Percentiles rank a stretch among this genome's conserved stretches.
Evolutionary conservation across 345 rosid species (phyloP).

Genomic region (Corymbia maculata): DNA sequence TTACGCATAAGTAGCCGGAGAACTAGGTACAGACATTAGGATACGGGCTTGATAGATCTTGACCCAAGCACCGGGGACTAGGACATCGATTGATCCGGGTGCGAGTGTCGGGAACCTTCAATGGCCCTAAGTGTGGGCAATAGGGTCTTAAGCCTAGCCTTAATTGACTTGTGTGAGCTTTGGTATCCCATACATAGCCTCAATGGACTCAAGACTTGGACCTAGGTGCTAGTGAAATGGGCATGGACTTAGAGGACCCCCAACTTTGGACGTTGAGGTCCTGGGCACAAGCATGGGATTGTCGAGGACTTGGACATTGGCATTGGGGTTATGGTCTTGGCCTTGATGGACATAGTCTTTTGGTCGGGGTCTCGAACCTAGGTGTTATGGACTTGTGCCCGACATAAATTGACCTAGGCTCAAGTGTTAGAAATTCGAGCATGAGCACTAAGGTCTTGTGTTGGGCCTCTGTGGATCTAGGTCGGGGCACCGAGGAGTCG

Average conservation of each 20-base stretch:
- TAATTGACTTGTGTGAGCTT: too few relatives aligned
- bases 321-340: rapidly evolving
- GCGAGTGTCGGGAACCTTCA: too few relatives aligned
- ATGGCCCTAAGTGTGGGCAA: too few relatives aligned
- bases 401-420: neutral
- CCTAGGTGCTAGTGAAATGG: too few relatives aligned
- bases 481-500: rapidly evolving
- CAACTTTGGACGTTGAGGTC: rapidly evolving
- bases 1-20: rapidly evolving
- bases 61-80: neutral
- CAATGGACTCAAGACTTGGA: too few relatives aligned
- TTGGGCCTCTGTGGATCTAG: neutral
- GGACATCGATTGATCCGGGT: neutral
- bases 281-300: rapidly evolving
- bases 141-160: too few relatives aligned
- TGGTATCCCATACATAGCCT: too few relatives aligned
- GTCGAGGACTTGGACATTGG: neutral
- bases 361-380: neutral
- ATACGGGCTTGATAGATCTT: rapidly evolving
- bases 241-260: rapidly evolving
- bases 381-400: rapidly evolving
- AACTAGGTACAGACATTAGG: too few relatives aligned
- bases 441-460: neutral
- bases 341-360: neutral
- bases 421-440: neutral